phyloP scores from a whole-genome alignment of 1,284 basidiomycete genomes.

The Ceratobasidium sp. region DNA sequence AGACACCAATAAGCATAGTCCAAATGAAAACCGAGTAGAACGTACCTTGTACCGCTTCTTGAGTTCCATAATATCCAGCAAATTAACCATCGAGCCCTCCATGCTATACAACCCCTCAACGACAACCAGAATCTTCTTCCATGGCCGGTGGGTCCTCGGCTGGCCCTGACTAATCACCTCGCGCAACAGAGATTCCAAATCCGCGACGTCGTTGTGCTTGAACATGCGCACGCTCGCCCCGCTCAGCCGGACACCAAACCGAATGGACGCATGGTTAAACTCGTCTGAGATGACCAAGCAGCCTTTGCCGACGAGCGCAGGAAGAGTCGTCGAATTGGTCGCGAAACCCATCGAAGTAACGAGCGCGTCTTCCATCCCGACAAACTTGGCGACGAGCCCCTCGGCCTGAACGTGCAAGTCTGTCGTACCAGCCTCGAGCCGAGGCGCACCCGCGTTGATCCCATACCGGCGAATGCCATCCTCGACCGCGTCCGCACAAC shows the following conservation, averaged over 20 bases:
- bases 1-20: neutral
- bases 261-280: slow-evolving; percentile 95
- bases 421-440: slow-evolving; percentile 85
- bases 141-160: slow-evolving; percentile 95
- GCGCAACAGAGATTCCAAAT: slow-evolving; percentile 83
- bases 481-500: slow-evolving; percentile 94
- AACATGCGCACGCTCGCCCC: slow-evolving; percentile 93
- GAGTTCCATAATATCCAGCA: slow-evolving; percentile 87
- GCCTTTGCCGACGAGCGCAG: slow-evolving; percentile 91
- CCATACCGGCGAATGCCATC: slow-evolving; percentile 84
- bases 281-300: slow-evolving; percentile 98
- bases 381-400: slow-evolving; percentile 88
- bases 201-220: slow-evolving; percentile 96
- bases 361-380: slow-evolving; percentile 90
- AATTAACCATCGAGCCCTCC: slow-evolving; percentile 93
- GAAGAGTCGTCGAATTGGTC: slow-evolving; percentile 96
- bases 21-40: slow-evolving; percentile 36
- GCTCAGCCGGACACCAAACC: slow-evolving; percentile 90
- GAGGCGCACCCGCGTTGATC: slow-evolving; percentile 79
- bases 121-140: slow-evolving; percentile 97
- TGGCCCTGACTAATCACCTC: slow-evolving; percentile 98
- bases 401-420: slow-evolving; percentile 89
- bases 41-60: slow-evolving; percentile 95
- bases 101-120: slow-evolving; percentile 98
- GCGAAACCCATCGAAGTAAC: slow-evolving; percentile 98